Evolutionary conservation across 2,329 filamentous ascomycete species (phyloP).

Genomic region (Penicillium olsonii): DNA sequence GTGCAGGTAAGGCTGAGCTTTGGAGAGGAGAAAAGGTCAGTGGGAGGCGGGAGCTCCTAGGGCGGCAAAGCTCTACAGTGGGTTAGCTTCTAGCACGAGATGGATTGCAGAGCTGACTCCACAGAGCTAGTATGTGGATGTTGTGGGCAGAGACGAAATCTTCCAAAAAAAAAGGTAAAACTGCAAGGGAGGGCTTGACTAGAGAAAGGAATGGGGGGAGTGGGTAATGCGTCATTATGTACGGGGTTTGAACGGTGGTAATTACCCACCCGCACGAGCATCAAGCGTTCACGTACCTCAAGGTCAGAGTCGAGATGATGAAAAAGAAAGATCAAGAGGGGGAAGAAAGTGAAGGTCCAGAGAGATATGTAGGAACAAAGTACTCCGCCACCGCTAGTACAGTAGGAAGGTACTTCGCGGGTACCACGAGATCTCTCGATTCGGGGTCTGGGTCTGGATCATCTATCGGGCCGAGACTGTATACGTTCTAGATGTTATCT

Average conservation of each 20-base stretch:
- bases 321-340: conserved; percentile 10
- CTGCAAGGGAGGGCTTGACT: conserved; percentile 20
- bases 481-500: background rate
- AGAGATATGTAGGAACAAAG: conserved; percentile 17
- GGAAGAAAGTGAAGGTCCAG: conserved; percentile 4
- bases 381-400: conserved; percentile 27
- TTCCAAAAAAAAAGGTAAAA: conserved; percentile 1
- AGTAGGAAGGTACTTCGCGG: conserved; percentile 21
- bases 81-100: conserved; percentile 18
- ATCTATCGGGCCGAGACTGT: conserved; percentile 4
- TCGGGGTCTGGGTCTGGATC: conserved; percentile 3
- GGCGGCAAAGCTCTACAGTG: conserved; percentile 15
- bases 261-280: conserved; percentile 8
- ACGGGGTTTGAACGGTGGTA: conserved; percentile 23
- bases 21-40: background rate
- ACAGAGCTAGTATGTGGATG: conserved; percentile 28
- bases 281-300: conserved; percentile 2
- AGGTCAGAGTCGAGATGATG: background rate
- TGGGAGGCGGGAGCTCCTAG: background rate
- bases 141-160: conserved; percentile 9
- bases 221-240: conserved; percentile 41
- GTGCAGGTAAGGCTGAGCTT: background rate
- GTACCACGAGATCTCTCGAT: conserved; percentile 12
- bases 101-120: conserved; percentile 20
- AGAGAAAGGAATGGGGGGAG: conserved; percentile 21